Conservation (phyloP, 164 flowering plant genomes). For the Berberis thunbergii region DNA sequence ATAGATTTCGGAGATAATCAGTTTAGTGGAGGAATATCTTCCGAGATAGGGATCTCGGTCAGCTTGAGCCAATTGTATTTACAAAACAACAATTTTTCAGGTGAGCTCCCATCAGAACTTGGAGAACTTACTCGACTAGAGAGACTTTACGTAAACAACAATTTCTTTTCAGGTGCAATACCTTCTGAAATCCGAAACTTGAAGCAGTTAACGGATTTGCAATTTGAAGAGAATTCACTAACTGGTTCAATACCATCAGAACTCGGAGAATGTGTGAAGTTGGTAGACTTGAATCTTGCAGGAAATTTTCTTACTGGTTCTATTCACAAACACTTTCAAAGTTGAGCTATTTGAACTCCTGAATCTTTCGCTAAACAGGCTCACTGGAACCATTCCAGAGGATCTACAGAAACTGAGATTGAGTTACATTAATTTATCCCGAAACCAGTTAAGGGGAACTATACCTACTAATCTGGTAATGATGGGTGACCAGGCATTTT, state of each 20-base stretch:
- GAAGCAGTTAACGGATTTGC: slow-evolving; percentile 52
- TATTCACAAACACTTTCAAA: slow-evolving; percentile 38
- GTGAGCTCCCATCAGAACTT: slow-evolving; percentile 55
- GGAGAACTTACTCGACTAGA: slow-evolving; percentile 42
- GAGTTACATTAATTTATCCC: slow-evolving; percentile 61
- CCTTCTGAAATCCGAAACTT: slow-evolving; percentile 51
- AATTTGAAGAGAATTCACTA: slow-evolving; percentile 52
- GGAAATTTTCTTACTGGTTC: slow-evolving; percentile 49
- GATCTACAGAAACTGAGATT: slow-evolving; percentile 43
- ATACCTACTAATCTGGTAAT: slow-evolving; percentile 48
- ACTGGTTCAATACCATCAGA: slow-evolving; percentile 63
- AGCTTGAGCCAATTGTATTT: slow-evolving; percentile 43
- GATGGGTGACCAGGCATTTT: slow-evolving; percentile 52
- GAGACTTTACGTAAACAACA: slow-evolving; percentile 43
- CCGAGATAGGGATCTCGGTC: slow-evolving; percentile 35
- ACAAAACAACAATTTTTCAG: slow-evolving; percentile 63
- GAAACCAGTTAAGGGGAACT: slow-evolving; percentile 49
- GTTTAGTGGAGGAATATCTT: slow-evolving; percentile 52
- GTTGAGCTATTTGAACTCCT: slow-evolving; percentile 70
- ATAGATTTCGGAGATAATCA: slow-evolving; percentile 69
- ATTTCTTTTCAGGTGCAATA: slow-evolving; percentile 51
- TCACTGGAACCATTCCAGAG: slow-evolving; percentile 52
- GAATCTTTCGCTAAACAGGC: slow-evolving; percentile 56
- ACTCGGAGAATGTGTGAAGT: slow-evolving; percentile 41
- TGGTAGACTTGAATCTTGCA: slow-evolving; percentile 75